phyloP scores from a whole-genome alignment of 2,329 filamentous ascomycete genomes.

The Cephalotrichum gorgonifer region DNA sequence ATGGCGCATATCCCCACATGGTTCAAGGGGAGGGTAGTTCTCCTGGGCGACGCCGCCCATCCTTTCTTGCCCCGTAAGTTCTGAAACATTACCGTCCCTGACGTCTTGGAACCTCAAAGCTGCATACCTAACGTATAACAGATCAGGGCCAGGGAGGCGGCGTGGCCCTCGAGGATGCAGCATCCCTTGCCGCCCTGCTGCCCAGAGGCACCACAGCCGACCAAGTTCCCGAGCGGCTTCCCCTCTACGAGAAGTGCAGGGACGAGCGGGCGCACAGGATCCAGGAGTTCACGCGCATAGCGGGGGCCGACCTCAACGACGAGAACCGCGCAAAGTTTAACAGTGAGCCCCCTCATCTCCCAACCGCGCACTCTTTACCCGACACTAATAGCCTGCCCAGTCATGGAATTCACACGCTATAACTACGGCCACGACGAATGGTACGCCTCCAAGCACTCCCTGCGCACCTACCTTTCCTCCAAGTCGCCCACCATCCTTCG shows the following conservation, averaged over 20 bases:
- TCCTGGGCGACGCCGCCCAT: conserved; percentile 59
- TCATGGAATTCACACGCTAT: conserved; percentile 3
- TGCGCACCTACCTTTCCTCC: conserved; percentile 10
- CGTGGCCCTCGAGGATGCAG: conserved; percentile 59
- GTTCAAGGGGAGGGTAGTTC: conserved; percentile 39
- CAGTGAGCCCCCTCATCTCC: conserved; percentile 24
- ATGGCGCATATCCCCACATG: conserved; percentile 49
- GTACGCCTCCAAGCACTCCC: conserved; percentile 9
- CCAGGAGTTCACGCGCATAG: conserved; percentile 44
- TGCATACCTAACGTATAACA: neutral
- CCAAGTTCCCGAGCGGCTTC: conserved; percentile 43
- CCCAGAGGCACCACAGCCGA: conserved; percentile 27
- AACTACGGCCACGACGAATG: conserved; percentile 11
- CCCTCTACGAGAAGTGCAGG: conserved; percentile 48
- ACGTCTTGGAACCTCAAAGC: neutral
- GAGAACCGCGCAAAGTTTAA: conserved; percentile 20
- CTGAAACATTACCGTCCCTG: neutral
- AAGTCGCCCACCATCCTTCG: conserved; percentile 6
- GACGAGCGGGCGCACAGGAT: conserved; percentile 46
- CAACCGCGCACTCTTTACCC: neutral
- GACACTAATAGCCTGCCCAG: neutral
- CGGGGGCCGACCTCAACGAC: conserved; percentile 34
- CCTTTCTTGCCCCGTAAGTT: conserved; percentile 45
- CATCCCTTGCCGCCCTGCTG: conserved; percentile 46
- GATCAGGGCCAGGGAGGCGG: conserved; percentile 32